Evolutionary conservation across 2,329 filamentous ascomycete genomes (phyloP).

Genomic region (Orbilia brochopaga): DNA sequence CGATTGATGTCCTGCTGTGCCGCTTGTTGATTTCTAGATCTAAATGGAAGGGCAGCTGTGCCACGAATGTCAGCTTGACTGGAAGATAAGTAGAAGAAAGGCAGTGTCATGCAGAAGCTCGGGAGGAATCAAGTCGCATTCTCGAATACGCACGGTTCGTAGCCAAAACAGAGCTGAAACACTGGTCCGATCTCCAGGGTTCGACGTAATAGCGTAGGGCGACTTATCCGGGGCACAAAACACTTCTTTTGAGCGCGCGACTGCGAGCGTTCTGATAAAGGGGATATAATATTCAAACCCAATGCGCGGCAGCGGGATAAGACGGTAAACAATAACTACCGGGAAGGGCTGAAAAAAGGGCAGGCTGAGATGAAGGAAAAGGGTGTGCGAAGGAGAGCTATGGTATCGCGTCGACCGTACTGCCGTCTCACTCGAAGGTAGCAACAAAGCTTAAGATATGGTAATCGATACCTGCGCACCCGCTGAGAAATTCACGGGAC

Average conservation of each 20-base stretch:
- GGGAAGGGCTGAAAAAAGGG: conserved; percentile 1
- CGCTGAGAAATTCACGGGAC: conserved; percentile 15
- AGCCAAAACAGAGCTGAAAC: conserved; percentile 4
- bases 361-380: neutral
- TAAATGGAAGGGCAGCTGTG: no score
- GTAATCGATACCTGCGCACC: conserved; percentile 12
- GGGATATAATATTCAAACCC: conserved; percentile 5
- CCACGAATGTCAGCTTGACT: no score
- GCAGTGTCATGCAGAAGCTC: no score
- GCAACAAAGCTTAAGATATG: conserved; percentile 6
- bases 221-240: neutral
- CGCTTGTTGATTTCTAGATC: no score
- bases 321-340: neutral
- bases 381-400: conserved; percentile 28
- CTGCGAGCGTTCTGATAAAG: conserved; percentile 4
- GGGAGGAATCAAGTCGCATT: no score
- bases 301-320: conserved; percentile 41
- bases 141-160: neutral
- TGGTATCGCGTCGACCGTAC: conserved; percentile 27
- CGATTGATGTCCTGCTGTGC: no score
- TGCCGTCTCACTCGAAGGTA: neutral
- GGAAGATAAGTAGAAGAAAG: no score
- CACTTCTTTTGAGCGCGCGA: neutral
- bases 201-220: neutral
- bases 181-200: neutral